These are phyloP conservation scores for Beauveria sp. DNA, from an alignment of 2,329 filamentous ascomycete species.

Conservation along the genomic window DNA sequence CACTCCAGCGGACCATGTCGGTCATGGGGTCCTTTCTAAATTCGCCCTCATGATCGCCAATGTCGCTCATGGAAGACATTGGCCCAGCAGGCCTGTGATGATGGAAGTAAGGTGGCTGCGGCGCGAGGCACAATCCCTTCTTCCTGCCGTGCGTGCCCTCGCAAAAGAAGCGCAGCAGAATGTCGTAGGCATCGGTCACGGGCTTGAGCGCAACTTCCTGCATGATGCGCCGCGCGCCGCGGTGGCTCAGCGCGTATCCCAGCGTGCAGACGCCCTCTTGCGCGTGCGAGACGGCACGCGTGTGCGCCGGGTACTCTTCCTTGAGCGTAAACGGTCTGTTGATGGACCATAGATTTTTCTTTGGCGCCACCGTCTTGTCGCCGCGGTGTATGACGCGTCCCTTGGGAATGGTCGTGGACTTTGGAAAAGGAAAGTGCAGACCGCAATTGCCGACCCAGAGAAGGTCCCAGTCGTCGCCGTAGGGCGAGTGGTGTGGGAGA, in stretches of 20 bases:
- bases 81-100: constrained; percentile 34
- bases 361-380: constrained; percentile 29
- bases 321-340: constrained; percentile 28
- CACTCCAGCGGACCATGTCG: constrained; percentile 31
- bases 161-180: constrained; percentile 39
- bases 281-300: constrained; percentile 35
- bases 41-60: constrained; percentile 24
- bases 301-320: constrained; percentile 31
- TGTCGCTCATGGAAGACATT: constrained; percentile 27
- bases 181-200: constrained; percentile 33
- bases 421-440: constrained; percentile 22
- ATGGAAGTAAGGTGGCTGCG: constrained; percentile 38
- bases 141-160: constrained; percentile 27
- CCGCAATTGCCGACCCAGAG: constrained; percentile 45
- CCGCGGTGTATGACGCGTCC: constrained; percentile 24
- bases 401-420: constrained; percentile 18
- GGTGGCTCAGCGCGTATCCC: constrained; percentile 37
- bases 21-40: constrained; percentile 24
- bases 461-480: constrained; percentile 45
- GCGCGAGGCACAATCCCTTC: constrained; percentile 31
- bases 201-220: constrained; percentile 35
- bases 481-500: constrained; percentile 28
- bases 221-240: constrained; percentile 35
- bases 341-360: constrained; percentile 25
- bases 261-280: constrained; percentile 32